These are phyloP conservation scores for Collybia nuda DNA, from an alignment of 768 basidiomycete genomes.

Conservation along the genomic window DNA sequence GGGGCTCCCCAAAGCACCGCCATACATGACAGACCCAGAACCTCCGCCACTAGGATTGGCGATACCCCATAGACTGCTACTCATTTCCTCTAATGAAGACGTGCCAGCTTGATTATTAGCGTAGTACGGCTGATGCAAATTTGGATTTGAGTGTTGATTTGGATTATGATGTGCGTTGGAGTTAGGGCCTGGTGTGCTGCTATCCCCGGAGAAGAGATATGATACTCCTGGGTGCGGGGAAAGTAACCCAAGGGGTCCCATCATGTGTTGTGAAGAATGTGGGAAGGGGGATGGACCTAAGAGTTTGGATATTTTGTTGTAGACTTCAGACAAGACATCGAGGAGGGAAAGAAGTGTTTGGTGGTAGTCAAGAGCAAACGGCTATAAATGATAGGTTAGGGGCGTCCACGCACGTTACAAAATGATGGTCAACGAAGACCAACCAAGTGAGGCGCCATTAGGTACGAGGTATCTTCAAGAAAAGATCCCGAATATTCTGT, in stretches of 20 bases:
- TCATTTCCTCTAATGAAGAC: conserved; percentile 27
- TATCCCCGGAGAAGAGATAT: conserved; percentile 64
- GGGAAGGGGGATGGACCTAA: conserved; percentile 82
- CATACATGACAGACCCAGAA: conserved; percentile 25
- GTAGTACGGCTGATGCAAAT: conserved; percentile 27
- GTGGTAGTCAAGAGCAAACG: conserved; percentile 88
- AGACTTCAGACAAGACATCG: conserved; percentile 87
- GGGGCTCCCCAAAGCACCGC: conserved; percentile 35
- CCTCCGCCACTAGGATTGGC: conserved; percentile 46
- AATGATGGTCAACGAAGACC: conserved; percentile 20
- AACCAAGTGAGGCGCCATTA: conserved; percentile 75
- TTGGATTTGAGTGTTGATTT: conserved; percentile 31
- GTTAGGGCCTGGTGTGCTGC: conserved; percentile 16
- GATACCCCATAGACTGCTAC: conserved; percentile 71
- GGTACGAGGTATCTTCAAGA: conserved; percentile 68
- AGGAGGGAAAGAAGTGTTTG: conserved; percentile 86
- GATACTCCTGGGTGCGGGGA: conserved; percentile 83
- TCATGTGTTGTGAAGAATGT: conserved; percentile 63
- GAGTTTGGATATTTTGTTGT: conserved; percentile 81
- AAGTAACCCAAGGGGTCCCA: conserved; percentile 74
- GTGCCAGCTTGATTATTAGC: conserved; percentile 2
- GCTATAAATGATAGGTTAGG: conserved; percentile 40
- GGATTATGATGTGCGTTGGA: conserved; percentile 13
- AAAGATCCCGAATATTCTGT: conserved; percentile 64
- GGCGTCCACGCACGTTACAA: background rate